Percentiles rank a stretch among this genome's conserved stretches.
phyloP scores from a whole-genome alignment of 768 basidiomycete species.

The Crassisporium funariophilum region DNA sequence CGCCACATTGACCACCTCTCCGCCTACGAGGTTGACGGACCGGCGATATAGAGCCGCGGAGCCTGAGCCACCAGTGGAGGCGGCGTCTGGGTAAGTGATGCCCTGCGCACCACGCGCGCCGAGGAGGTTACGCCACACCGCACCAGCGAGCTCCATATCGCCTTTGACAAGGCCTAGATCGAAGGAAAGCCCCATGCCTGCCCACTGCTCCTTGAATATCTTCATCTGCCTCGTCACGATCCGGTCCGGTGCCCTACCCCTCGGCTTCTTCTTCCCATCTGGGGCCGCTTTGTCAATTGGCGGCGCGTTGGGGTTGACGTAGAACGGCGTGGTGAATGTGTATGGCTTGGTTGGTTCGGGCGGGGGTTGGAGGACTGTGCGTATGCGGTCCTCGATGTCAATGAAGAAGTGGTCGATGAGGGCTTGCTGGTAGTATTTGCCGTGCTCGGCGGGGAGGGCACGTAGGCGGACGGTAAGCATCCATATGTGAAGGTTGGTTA shows the following conservation, averaged over 20 bases:
- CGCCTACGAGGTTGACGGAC: slow-evolving; percentile 71
- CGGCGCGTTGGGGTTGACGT: slow-evolving; percentile 46
- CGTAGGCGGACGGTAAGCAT: slow-evolving; percentile 87
- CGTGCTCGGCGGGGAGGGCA: slow-evolving; percentile 70
- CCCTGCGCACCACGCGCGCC: slow-evolving; percentile 82
- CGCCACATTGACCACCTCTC: slow-evolving; percentile 59
- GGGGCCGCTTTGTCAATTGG: slow-evolving; percentile 6
- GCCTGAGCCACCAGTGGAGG: slow-evolving; percentile 12
- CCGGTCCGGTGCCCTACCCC: slow-evolving; percentile 65
- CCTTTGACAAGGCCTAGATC: slow-evolving; percentile 76
- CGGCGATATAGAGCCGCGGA: slow-evolving; percentile 48
- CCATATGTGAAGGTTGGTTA: slow-evolving; percentile 93
- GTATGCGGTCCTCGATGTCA: slow-evolving; percentile 89
- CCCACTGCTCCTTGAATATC: slow-evolving; percentile 90
- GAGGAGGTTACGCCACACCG: slow-evolving; percentile 90
- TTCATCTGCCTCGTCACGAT: slow-evolving; percentile 88
- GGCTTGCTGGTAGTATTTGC: slow-evolving; percentile 71
- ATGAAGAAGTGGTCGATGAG: slow-evolving; percentile 95
- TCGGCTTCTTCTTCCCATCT: slow-evolving; percentile 24
- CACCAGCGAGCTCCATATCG: slow-evolving; percentile 83
- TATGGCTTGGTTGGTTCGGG: slow-evolving; percentile 42
- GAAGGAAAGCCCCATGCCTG: slow-evolving; percentile 75
- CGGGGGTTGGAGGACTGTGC: slow-evolving; percentile 71
- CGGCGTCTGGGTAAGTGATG: slow-evolving; percentile 46
- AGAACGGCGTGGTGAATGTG: slow-evolving; percentile 47